These are phyloP conservation scores for Aspergillus ellipticus DNA, from an alignment of 495 filamentous ascomycete genomes.

Conservation along the genomic window DNA sequence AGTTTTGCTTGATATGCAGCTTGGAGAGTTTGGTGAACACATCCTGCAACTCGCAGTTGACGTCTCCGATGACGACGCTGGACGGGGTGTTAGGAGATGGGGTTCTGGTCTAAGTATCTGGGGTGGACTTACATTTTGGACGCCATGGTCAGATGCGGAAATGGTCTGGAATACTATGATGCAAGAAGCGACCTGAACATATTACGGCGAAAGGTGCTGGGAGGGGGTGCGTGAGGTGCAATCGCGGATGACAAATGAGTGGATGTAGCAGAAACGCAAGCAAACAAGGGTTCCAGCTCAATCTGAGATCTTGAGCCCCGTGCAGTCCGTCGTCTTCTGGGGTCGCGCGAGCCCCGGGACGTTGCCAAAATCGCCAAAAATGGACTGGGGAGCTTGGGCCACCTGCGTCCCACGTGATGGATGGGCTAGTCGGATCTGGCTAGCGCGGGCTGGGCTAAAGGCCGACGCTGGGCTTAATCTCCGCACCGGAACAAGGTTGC, in stretches of 20 bases:
- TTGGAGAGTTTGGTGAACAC: slow-evolving; percentile 75
- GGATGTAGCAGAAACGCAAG: neutral
- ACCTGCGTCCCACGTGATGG: slow-evolving; percentile 28
- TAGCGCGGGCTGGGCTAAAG: slow-evolving; percentile 14
- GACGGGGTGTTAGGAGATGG: neutral
- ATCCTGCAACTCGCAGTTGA: slow-evolving; percentile 67
- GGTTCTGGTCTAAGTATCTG: neutral
- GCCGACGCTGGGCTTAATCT: slow-evolving; percentile 19
- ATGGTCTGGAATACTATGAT: slow-evolving; percentile 11
- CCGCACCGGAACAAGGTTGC: slow-evolving; percentile 35
- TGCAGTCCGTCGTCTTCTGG: neutral
- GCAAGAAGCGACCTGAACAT: slow-evolving; percentile 9
- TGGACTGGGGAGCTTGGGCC: slow-evolving; percentile 34
- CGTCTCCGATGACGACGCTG: slow-evolving; percentile 66
- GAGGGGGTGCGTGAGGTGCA: neutral
- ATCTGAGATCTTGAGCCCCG: neutral
- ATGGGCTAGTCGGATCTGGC: slow-evolving; percentile 7
- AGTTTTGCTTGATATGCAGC: slow-evolving; percentile 78
- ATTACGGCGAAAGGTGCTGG: slow-evolving; percentile 6
- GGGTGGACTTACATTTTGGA: slow-evolving; percentile 64
- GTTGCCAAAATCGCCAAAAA: slow-evolving; percentile 16
- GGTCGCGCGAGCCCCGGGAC: too few species aligned
- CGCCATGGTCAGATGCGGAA: slow-evolving; percentile 29
- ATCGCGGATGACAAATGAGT: neutral
- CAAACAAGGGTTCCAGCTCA: neutral